phyloP scores from a whole-genome alignment of 495 filamentous ascomycete species.

The Neurospora sp. region DNA sequence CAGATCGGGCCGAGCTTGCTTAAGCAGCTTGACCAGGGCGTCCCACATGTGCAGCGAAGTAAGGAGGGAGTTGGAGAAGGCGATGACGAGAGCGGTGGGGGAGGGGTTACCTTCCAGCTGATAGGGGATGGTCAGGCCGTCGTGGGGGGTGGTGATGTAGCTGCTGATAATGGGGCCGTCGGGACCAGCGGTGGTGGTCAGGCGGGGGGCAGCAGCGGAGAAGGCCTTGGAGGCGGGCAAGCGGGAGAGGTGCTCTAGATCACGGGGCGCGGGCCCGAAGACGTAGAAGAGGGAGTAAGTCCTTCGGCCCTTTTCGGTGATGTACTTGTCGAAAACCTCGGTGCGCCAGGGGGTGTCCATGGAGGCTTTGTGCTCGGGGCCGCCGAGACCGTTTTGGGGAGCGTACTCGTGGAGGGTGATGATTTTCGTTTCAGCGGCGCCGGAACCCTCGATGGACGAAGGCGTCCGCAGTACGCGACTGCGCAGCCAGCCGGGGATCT shows the following conservation, averaged over 20 bases:
- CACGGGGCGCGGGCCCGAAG: constrained; percentile 63
- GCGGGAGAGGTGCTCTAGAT: constrained; percentile 41
- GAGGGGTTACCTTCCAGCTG: constrained; percentile 62
- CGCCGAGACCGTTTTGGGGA: constrained; percentile 51
- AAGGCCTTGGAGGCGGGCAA: constrained; percentile 30
- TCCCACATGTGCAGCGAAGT: constrained; percentile 70
- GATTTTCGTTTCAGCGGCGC: constrained; percentile 33
- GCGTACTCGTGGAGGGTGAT: constrained; percentile 65
- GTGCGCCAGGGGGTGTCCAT: constrained; percentile 47
- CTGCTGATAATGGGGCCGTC: constrained; percentile 41
- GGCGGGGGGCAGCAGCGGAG: constrained; percentile 43
- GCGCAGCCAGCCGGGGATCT: constrained; percentile 67
- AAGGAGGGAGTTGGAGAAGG: constrained; percentile 67
- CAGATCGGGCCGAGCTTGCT: constrained; percentile 47
- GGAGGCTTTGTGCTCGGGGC: constrained; percentile 51
- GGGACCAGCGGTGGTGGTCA: constrained; percentile 28
- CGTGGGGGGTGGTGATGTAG: constrained; percentile 53
- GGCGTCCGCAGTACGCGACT: constrained; percentile 52
- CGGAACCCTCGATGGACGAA: constrained; percentile 28
- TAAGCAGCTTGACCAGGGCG: constrained; percentile 50
- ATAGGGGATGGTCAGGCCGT: constrained; percentile 59
- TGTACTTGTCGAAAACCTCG: constrained; percentile 44
- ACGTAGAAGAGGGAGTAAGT: constrained; percentile 65
- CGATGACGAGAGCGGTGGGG: constrained; percentile 54
- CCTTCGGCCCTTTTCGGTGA: constrained; percentile 44